Evolutionary conservation across 345 rosid genomes (phyloP).

Genomic region (Euclidium syriacum): DNA sequence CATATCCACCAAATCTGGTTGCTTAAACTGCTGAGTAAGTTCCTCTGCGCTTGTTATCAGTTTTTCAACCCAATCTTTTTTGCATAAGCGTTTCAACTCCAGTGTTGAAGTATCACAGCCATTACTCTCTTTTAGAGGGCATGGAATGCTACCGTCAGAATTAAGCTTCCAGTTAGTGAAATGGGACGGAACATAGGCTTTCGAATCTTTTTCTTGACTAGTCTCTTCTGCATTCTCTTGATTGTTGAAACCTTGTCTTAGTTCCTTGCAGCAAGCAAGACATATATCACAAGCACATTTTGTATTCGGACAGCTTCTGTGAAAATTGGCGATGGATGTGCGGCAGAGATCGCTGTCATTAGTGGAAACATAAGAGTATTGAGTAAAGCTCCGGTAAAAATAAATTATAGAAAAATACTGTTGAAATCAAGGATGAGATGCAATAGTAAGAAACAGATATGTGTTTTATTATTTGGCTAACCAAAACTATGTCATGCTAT

Average conservation of each 20-base stretch:
- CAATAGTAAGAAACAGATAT: neutral
- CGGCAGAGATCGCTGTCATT: conserved; percentile 42
- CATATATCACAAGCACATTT: conserved; percentile 50
- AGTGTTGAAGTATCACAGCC: conserved; percentile 59
- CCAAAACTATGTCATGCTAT: neutral
- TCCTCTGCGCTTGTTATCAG: conserved; percentile 47
- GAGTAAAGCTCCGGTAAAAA: neutral
- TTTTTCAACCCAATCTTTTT: conserved; percentile 36
- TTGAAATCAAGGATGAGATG: neutral
- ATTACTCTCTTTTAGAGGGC: conserved; percentile 57
- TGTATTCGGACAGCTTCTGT: conserved; percentile 41
- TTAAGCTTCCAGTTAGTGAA: conserved; percentile 43
- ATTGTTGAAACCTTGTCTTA: conserved; percentile 35
- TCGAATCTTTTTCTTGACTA: neutral
- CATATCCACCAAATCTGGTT: conserved; percentile 28
- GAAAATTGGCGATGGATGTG: conserved; percentile 55
- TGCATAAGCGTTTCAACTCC: conserved; percentile 44
- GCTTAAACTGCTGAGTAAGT: conserved; percentile 30
- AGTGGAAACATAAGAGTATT: neutral
- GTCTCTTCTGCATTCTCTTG: neutral
- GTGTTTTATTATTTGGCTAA: neutral
- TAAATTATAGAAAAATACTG: neutral
- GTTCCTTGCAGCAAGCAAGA: conserved; percentile 52
- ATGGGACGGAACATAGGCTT: neutral
- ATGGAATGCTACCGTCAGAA: conserved; percentile 46